A percentile compares a stretch with the other conserved stretches of the same genome.
These are phyloP conservation scores for Scheffersomyces titani DNA, from an alignment of 1,139 yeast species.

Conservation along the genomic window DNA sequence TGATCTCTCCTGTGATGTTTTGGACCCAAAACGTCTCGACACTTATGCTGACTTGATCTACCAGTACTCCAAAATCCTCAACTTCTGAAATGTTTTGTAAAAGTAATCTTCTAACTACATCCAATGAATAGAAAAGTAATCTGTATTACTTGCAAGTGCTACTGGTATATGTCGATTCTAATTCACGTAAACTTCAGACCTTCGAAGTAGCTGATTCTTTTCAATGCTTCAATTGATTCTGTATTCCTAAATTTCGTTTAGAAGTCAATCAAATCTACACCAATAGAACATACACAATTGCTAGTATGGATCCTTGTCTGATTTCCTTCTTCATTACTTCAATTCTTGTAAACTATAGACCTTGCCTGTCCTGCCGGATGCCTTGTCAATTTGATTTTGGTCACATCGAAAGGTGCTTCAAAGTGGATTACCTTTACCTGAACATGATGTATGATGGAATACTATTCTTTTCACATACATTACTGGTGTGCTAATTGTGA, in stretches of 20 bases:
- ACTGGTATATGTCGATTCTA: not conserved
- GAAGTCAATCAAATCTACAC: not conserved
- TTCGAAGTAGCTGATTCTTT: not conserved
- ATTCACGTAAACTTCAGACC: not conserved
- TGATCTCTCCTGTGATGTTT: conserved; percentile 33
- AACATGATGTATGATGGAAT: too few relatives aligned
- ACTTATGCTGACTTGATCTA: conserved; percentile 45
- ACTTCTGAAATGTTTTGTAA: conserved; percentile 23
- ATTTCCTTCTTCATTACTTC: not conserved
- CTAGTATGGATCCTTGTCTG: not conserved
- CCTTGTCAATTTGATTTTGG: too few relatives aligned
- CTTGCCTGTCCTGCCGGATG: too few relatives aligned
- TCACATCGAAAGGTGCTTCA: too few relatives aligned
- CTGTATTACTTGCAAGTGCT: not conserved
- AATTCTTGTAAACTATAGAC: not conserved
- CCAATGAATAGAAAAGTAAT: not conserved
- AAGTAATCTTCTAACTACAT: not conserved
- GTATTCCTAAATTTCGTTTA: not conserved
- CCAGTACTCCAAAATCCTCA: conserved; percentile 49
- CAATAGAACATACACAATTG: not conserved
- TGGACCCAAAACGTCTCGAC: conserved; percentile 30
- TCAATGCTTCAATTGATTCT: not conserved
- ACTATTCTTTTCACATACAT: too few relatives aligned
- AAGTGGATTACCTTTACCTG: too few relatives aligned
- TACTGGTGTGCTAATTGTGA: too few relatives aligned